These are phyloP conservation scores for Penicillium griseofulvum DNA, from an alignment of 2,329 filamentous ascomycete species.

Conservation along the genomic window DNA sequence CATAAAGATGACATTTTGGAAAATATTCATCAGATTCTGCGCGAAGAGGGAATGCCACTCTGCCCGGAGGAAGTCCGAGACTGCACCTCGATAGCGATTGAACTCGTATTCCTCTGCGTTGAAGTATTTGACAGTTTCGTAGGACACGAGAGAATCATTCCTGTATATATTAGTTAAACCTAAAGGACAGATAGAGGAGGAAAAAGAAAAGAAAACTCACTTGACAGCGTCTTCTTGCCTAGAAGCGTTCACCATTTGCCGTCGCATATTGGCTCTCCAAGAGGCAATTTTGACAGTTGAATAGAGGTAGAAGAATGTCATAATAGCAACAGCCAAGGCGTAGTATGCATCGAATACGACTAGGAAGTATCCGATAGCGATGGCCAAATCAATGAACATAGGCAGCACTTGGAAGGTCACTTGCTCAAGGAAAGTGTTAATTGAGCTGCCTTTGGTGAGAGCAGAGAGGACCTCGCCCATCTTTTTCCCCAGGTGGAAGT, in stretches of 20 bases:
- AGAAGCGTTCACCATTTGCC: slow-evolving; percentile 87
- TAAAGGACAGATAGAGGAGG: not conserved
- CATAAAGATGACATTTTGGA: slow-evolving; percentile 71
- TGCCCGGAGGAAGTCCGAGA: slow-evolving; percentile 61
- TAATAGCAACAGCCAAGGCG: slow-evolving; percentile 56
- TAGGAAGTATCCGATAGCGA: slow-evolving; percentile 61
- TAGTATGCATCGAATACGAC: slow-evolving; percentile 62
- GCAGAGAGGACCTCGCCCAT: slow-evolving; percentile 54
- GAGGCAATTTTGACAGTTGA: slow-evolving; percentile 62
- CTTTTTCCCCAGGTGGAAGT: slow-evolving; percentile 53
- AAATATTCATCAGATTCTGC: slow-evolving; percentile 72
- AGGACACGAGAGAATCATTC: slow-evolving; percentile 92
- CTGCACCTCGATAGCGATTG: slow-evolving; percentile 64
- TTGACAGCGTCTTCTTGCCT: slow-evolving; percentile 92
- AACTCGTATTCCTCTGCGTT: slow-evolving; percentile 76
- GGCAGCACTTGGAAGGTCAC: slow-evolving; percentile 64
- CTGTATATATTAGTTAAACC: slow-evolving; percentile 25
- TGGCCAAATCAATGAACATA: slow-evolving; percentile 59
- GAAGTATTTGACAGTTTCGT: slow-evolving; percentile 87
- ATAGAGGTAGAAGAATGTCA: slow-evolving; percentile 53
- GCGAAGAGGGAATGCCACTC: slow-evolving; percentile 70
- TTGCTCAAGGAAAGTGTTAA: slow-evolving; percentile 57
- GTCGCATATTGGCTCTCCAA: slow-evolving; percentile 78
- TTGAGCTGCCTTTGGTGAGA: slow-evolving; percentile 47
- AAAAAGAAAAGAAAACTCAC: slow-evolving; percentile 36